Evolutionary conservation across 768 basidiomycete species (phyloP).

Genomic region (Tylopilus felleus): DNA sequence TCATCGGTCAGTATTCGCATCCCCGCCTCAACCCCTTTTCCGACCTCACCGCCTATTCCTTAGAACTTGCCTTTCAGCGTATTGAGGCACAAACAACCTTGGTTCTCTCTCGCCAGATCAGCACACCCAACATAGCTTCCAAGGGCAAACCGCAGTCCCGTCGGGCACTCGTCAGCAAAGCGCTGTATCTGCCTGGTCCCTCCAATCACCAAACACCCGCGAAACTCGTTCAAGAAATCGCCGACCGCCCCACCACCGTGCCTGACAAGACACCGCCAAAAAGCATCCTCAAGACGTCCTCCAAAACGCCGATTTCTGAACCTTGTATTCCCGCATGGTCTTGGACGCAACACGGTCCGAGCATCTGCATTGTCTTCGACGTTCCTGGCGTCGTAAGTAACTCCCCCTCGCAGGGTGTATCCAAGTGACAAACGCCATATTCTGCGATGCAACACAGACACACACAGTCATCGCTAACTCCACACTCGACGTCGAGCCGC

Average conservation of each 20-base stretch:
- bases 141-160: slow-evolving; percentile 68
- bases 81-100: slow-evolving; percentile 60
- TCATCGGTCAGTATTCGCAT: slow-evolving; percentile 48
- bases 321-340: slow-evolving; percentile 45
- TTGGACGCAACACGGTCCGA: slow-evolving; percentile 43
- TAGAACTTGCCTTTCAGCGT: slow-evolving; percentile 67
- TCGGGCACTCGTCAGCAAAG: slow-evolving; percentile 51
- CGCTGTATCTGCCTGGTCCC: slow-evolving; percentile 34
- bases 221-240: slow-evolving; percentile 28
- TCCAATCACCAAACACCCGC: slow-evolving; percentile 11
- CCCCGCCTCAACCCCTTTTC: not conserved
- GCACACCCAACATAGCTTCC: slow-evolving; percentile 70
- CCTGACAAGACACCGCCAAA: slow-evolving; percentile 29
- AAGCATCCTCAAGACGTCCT: slow-evolving; percentile 41
- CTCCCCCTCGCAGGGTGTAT: not conserved
- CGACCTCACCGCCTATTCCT: slow-evolving; percentile 9
- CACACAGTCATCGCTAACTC: slow-evolving; percentile 42
- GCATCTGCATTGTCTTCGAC: slow-evolving; percentile 46
- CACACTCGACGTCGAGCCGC: slow-evolving; percentile 63
- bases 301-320: not conserved
- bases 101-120: slow-evolving; percentile 64
- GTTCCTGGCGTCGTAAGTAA: slow-evolving; percentile 58
- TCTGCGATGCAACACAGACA: slow-evolving; percentile 36
- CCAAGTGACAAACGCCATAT: slow-evolving; percentile 1
- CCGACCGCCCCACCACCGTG: slow-evolving; percentile 42